Conservation (phyloP, 1,284 basidiomycete genomes). For the Ceratobasidium sp. region DNA sequence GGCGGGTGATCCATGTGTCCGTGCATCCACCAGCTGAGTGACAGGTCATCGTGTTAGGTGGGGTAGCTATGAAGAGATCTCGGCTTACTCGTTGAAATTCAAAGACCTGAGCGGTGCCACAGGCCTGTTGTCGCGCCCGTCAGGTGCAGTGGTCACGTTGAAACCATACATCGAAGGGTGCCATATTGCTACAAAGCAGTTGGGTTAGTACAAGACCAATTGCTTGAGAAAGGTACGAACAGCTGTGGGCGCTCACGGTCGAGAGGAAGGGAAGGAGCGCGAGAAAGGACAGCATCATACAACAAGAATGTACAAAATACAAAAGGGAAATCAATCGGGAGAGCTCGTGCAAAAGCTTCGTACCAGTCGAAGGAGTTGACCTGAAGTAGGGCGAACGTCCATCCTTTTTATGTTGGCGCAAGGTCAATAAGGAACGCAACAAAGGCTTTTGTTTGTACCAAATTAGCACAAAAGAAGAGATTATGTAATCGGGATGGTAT, state of each 20-base stretch:
- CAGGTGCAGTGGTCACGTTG: conserved; percentile 66
- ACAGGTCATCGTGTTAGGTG: background rate
- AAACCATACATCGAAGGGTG: conserved; percentile 63
- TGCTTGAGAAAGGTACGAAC: conserved; percentile 1
- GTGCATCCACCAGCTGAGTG: conserved; percentile 59
- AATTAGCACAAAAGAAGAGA: conserved; percentile 7
- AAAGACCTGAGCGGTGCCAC: conserved; percentile 67
- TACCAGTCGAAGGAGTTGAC: conserved; percentile 29
- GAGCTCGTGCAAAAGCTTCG: conserved; percentile 12
- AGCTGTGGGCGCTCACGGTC: conserved; percentile 22
- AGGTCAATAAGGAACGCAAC: conserved; percentile 12
- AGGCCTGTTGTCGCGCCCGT: conserved; percentile 67
- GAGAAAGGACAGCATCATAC: background rate
- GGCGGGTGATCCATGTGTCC: conserved; percentile 69
- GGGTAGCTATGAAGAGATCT: conserved; percentile 28
- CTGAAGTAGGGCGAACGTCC: background rate
- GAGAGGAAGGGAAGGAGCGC: conserved; percentile 14
- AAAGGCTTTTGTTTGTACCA: conserved; percentile 30
- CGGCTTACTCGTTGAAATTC: conserved; percentile 75
- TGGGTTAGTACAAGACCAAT: background rate
- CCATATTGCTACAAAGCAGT: conserved; percentile 55
- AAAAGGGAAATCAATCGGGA: background rate
- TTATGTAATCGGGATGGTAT: background rate
- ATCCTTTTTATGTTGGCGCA: background rate
- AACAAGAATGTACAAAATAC: background rate